Percentiles rank a stretch among this genome's conserved stretches.
Conservation (phyloP, 176 grass and related monocot species). For the Juncus inflexus region DNA sequence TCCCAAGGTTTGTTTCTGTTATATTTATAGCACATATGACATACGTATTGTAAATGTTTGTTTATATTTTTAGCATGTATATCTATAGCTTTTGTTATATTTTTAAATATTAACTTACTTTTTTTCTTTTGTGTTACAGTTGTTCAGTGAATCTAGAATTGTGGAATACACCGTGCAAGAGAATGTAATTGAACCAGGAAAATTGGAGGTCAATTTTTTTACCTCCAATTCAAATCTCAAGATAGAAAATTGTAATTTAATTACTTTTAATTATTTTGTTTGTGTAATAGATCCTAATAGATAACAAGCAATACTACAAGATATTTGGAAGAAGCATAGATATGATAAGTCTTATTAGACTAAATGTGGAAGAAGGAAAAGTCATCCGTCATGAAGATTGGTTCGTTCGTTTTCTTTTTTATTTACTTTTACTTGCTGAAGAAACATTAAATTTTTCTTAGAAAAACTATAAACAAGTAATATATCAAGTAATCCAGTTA, state of each 20-base stretch:
- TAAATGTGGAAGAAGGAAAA: constrained; percentile 36
- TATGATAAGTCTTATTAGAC: constrained; percentile 29
- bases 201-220: constrained; percentile 32
- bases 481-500: neutral
- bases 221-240: constrained; percentile 16
- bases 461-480: neutral
- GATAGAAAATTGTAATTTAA: constrained; percentile 9
- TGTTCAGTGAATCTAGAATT: constrained; percentile 52
- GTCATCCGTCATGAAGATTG: constrained; percentile 39
- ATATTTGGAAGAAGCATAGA: constrained; percentile 27
- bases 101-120: neutral
- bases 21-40: too few relatives aligned
- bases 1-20: constrained; percentile 33
- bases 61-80: neutral
- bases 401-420: constrained; percentile 22
- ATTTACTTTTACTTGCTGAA: neutral
- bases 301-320: constrained; percentile 51
- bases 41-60: neutral
- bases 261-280: neutral
- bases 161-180: constrained; percentile 51
- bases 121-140: constrained; percentile 15
- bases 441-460: neutral
- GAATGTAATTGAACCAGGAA: constrained; percentile 37
- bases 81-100: neutral
- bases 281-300: constrained; percentile 28